Conservation (phyloP, 2,329 filamentous ascomycete genomes). For the Clonostachys solani region DNA sequence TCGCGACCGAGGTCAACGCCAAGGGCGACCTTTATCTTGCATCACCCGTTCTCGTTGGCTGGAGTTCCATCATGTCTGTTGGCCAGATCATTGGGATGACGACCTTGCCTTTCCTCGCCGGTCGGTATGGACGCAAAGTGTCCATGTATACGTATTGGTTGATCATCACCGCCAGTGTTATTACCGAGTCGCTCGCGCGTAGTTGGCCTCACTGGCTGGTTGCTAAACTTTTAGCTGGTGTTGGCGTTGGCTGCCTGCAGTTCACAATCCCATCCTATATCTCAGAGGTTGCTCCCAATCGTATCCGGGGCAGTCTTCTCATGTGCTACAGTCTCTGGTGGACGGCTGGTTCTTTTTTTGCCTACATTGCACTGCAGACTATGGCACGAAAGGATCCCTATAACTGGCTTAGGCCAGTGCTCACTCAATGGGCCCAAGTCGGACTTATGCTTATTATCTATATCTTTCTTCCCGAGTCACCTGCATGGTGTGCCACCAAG, state of each 20-base stretch:
- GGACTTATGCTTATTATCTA: constrained; percentile 32
- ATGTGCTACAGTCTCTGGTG: constrained; percentile 39
- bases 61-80: constrained; percentile 31
- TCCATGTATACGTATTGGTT: constrained; percentile 22
- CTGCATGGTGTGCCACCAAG: constrained; percentile 25
- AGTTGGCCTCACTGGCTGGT: constrained; percentile 33
- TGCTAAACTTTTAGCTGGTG: constrained; percentile 23
- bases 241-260: constrained; percentile 35
- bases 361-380: constrained; percentile 30
- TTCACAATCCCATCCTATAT: constrained; percentile 34
- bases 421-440: constrained; percentile 39
- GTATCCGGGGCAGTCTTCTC: constrained; percentile 30
- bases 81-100: constrained; percentile 33
- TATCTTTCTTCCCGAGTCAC: constrained; percentile 27
- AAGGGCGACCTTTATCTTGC: constrained; percentile 20
- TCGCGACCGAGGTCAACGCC: constrained; percentile 17
- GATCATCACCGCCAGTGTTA: constrained; percentile 24
- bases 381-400: constrained; percentile 20
- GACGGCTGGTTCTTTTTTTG: constrained; percentile 34
- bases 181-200: constrained; percentile 28
- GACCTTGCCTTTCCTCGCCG: constrained; percentile 14
- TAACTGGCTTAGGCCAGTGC: constrained; percentile 31
- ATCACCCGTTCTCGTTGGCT: constrained; percentile 26
- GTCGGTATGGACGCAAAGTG: constrained; percentile 20
- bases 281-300: constrained; percentile 31